Evolutionary conservation across 75 land plant species (phyloP), one percentile per base, ranked within the genome.

Genomic region (Cryptomeria japonica): DNA sequence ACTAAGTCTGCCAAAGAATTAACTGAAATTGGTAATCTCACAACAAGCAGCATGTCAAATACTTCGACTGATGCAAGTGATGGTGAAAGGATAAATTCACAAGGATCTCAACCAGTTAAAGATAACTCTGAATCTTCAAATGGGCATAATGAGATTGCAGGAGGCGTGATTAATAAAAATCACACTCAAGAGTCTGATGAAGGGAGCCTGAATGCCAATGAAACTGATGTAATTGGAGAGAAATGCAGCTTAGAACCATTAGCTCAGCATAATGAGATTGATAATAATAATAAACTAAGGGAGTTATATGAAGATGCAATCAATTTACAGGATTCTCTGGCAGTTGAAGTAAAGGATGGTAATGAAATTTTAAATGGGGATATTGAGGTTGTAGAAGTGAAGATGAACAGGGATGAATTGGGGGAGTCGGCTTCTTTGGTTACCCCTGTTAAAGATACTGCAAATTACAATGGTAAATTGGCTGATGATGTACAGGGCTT

Each of bases 61-160:
- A 79, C 36, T 79, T 79, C 82, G 0, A 38, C 82, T 8, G 39
- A 25, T 79, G 44, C 28, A 18, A 38, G 82, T 39, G 82, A 79
- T 79, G 82, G 39, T 19, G 82, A 41, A 39, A 79, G 82, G 28
- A 42, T 41, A 25, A 41, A 38, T 39, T 19, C 41, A 3, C 82
- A 79, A 46, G 82, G 25, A 79, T 79, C 41, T 39, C 44, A 41
- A 41, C 44, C 82, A 79, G 82, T 79, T 41, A 79, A 79, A 22
- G 42, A 25, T 25, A 41, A 25, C 28, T 39, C 44, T 79, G 82
- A 41, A 79, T 46, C 44, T 79, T 79, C 39, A 41, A 79, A 16
- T 79, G 82, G 46, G 82, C 46, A 18, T 79, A 41, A 79, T 79
- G 82, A 79, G 82, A 79, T 39, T 39, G 82, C n/a, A 79, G n/a